Base-by-base conservation (phyloP, 2,329 filamentous ascomycete genomes). In the Alternaria gaisen region DNA sequence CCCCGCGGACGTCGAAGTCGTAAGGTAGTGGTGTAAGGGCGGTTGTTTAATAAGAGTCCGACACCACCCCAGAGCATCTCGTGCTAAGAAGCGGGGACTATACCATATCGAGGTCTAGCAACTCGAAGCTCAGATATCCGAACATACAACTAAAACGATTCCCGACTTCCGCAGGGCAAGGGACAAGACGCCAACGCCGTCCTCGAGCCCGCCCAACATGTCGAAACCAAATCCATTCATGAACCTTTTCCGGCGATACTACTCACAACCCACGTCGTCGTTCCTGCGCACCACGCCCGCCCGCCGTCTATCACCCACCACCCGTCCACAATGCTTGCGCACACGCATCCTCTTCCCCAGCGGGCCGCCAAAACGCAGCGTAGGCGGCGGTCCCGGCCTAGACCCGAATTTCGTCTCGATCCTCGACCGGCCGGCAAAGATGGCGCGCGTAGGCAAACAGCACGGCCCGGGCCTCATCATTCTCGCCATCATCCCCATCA, bases 401-500 rank as follows among this genome's bases (percentile, higher is more conserved):
- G 87, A 93, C 75, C 91, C 92, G 1, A 85, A 85, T 75, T 97
- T 96, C 82, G 85, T 88, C 61, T 97, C 93, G 8, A 89, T 97
- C 66, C 87, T 97, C 67, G 94, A 99, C 81, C 90, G 91, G 61
- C 93, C 94, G 1, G 88, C 94, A 0, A 86, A 87, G 68, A 87
- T 97, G 34, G 90, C 98, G 38, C 91, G 93, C 46, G 83, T 88
- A 1, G 89, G 91, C 51, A 86, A 87, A 69, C 87, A 85, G 61
- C 93, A 97, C 82, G 92, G 92, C 1, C 89, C 90, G 0, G 93
- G 93, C 0, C 84, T 97, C 10, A 88, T 95, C 36, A 84, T 97
- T 62, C 86, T 97, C 11, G 92, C 92, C 41, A 81, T 97, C 53
- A 98, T 99, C 72, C 95, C 95, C 50, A 80, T 97, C 61, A 97